phyloP scores from a whole-genome alignment of 2,329 filamentous ascomycete genomes.

The Fusarium anthophilum region DNA sequence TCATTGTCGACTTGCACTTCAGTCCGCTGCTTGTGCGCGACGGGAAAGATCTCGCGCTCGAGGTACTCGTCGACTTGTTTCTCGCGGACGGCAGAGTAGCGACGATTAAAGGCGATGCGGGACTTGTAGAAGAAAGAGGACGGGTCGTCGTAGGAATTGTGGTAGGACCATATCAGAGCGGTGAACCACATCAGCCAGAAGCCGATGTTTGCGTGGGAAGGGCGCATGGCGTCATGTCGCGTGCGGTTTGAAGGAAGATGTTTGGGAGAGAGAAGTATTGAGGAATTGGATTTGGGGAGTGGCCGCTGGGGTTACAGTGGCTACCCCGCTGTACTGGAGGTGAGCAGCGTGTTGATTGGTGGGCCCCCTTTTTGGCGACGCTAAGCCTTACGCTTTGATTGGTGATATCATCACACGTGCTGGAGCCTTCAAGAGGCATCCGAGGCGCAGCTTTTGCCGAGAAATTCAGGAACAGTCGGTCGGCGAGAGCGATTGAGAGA shows the following conservation, averaged over 20 bases:
- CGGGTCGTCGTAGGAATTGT: slow-evolving; percentile 48
- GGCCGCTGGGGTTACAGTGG: background rate
- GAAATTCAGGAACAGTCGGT: too few relatives aligned
- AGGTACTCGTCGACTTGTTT: slow-evolving; percentile 38
- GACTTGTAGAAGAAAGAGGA: slow-evolving; percentile 48
- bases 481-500: fast-evolving
- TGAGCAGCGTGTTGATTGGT: background rate
- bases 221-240: slow-evolving; percentile 38
- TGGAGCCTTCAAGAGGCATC: background rate
- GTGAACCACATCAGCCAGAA: slow-evolving; percentile 46
- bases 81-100: slow-evolving; percentile 41
- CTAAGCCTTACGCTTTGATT: slow-evolving; percentile 7
- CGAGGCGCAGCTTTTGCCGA: background rate
- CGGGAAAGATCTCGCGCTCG: slow-evolving; percentile 33
- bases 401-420: background rate
- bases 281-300: background rate
- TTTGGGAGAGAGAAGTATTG: background rate
- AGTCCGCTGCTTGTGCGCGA: slow-evolving; percentile 14
- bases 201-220: slow-evolving; percentile 44
- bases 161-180: slow-evolving; percentile 42
- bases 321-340: background rate
- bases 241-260: background rate
- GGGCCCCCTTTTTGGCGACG: background rate
- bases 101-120: slow-evolving; percentile 40
- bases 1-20: slow-evolving; percentile 10